Evolutionary conservation across 805 yeast genomes (phyloP), one percentile per base, ranked within the genome.

Genomic region (Saccharomycopsis guyanensis): DNA sequence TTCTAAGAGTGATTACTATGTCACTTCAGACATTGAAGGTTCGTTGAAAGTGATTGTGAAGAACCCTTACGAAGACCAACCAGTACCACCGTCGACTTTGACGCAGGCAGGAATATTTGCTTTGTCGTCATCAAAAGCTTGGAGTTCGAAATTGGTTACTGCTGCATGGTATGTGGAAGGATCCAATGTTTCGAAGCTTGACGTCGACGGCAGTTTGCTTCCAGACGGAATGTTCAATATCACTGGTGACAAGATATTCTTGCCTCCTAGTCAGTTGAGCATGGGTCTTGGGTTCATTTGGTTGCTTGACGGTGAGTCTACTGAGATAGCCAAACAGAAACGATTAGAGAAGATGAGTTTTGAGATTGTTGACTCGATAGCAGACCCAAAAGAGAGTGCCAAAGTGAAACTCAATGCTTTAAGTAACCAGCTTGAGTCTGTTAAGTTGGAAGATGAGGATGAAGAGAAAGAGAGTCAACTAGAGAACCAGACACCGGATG

Each of bases 211-310:
- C 0, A 60, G 69, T 3, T 64, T 88, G 40, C 72, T 79, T 1
- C 66, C 82, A 3, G 53, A 50, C 39, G 93, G 91, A 2, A 63
- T 70, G 40, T 73, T 89, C 51, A 71, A 72, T 43, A 67, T 75
- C 43, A 69, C 75, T 38, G 75, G 75, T 23, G 75, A 72, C 23
- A 80, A 78, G 57, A 72, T 70, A 16, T 74, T 67, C 53, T 66
- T 89, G 54, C 86, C 89, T 0, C 80, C 68, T 2, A 86, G 96
- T n/a, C 94, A 82, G 55, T 61, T 89, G 56, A 87, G 80, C 1
- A 83, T 93, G 93, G 98, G 98, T 0, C 70, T 89, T 55, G 96
- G 85, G 0, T 72, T 93, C 44, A 57, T 86, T 47, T 86, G 94
- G 84, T 66, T 80, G 48, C 69, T 78, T 1, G 82, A 82, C 42